Percentiles rank a stretch among this genome's conserved stretches.
Conservation (phyloP, 306 rosid species). For the Neltuma alba region DNA sequence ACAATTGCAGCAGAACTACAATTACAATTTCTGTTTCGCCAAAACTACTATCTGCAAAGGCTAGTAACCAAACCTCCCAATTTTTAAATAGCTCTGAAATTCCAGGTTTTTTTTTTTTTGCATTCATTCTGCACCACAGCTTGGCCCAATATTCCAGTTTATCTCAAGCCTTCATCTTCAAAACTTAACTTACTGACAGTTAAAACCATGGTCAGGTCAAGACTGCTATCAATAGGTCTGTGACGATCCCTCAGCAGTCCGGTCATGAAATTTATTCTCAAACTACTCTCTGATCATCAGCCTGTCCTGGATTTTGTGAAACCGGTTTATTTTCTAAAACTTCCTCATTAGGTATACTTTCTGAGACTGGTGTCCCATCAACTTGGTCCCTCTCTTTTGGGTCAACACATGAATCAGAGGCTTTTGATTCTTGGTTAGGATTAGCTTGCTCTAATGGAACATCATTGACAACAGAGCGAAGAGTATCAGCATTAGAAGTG, state of each 20-base stretch:
- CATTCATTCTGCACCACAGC: slow-evolving; percentile 27
- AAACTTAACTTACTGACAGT: too few species aligned
- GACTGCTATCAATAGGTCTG: slow-evolving; percentile 11
- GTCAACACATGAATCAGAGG: slow-evolving; percentile 17
- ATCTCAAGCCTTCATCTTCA: slow-evolving; percentile 39
- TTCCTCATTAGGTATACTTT: slow-evolving; percentile 9
- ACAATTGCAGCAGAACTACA: not conserved
- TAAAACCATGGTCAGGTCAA: slow-evolving; percentile 22
- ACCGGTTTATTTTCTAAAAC: slow-evolving; percentile 37
- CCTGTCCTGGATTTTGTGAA: slow-evolving; percentile 20
- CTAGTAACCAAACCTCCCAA: slow-evolving; percentile 16
- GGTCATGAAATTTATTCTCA: slow-evolving; percentile 22
- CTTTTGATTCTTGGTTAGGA: slow-evolving; percentile 33
- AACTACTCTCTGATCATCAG: slow-evolving; percentile 30
- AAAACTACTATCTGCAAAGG: slow-evolving; percentile 4
- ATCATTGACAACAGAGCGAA: slow-evolving; percentile 33
- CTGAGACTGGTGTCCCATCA: slow-evolving; percentile 22
- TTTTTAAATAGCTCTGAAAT: slow-evolving; percentile 27
- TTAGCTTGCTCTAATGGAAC: slow-evolving; percentile 44
- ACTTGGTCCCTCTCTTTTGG: slow-evolving; percentile 36
- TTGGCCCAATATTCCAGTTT: slow-evolving; percentile 33
- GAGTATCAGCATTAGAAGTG: slow-evolving; percentile 29
- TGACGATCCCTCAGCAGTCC: not conserved
- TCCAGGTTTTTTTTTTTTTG: slow-evolving; percentile 22
- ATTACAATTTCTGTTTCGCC: not conserved